phyloP scores from a whole-genome alignment of 179 eudicot species.

The Spinacia oleracea region DNA sequence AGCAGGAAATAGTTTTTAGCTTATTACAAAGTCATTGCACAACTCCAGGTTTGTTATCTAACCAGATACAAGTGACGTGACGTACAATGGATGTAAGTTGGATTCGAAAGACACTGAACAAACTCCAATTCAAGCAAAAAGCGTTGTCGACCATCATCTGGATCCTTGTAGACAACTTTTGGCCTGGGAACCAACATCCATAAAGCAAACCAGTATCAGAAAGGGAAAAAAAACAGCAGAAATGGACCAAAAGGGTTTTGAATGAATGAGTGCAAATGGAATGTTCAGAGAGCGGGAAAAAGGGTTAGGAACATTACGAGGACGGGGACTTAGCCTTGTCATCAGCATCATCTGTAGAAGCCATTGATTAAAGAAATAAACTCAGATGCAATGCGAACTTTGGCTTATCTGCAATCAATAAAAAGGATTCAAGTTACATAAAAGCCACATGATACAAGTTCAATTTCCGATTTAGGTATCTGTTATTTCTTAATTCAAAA shows the following conservation, averaged over 20 bases:
- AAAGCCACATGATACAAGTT: background rate
- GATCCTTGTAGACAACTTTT: constrained; percentile 59
- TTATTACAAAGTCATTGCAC: background rate
- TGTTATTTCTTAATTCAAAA: no score
- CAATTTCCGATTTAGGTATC: no score
- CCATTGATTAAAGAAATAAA: background rate
- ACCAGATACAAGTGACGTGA: background rate
- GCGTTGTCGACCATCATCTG: constrained; percentile 89
- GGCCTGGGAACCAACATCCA: constrained; percentile 29
- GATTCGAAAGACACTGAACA: constrained; percentile 89
- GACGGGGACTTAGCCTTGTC: constrained; percentile 10
- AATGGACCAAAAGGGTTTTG: background rate
- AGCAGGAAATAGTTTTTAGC: background rate
- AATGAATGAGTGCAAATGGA: background rate
- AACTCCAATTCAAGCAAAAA: constrained; percentile 88
- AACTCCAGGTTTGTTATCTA: background rate
- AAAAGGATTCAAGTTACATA: background rate
- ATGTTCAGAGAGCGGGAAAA: background rate
- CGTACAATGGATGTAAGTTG: constrained; percentile 85
- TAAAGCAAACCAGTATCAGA: background rate
- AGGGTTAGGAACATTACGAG: constrained; percentile 18
- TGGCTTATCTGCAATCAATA: constrained; percentile 3
- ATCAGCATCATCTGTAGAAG: constrained; percentile 4
- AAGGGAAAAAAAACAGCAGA: background rate
- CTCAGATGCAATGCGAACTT: background rate